These are phyloP conservation scores for Cephaloascus albidus DNA, from an alignment of 805 yeast species.

Conservation along the genomic window DNA sequence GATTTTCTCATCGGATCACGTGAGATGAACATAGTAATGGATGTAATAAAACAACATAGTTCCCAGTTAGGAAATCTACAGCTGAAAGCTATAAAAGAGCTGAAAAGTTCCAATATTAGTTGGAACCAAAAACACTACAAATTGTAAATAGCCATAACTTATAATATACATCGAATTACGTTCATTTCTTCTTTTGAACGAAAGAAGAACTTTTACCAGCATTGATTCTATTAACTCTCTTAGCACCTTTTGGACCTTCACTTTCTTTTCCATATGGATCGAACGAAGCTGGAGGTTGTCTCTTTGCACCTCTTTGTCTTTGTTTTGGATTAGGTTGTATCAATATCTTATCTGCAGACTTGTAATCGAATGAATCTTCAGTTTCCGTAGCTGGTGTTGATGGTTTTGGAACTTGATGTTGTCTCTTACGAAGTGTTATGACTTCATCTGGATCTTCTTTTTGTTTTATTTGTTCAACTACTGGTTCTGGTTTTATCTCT, in stretches of 20 bases:
- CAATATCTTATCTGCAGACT: slow-evolving; percentile 30
- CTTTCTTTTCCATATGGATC: slow-evolving; percentile 49
- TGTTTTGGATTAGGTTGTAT: slow-evolving; percentile 13
- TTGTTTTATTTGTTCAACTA: neutral
- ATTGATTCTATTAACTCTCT: slow-evolving; percentile 26
- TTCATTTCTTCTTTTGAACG: slow-evolving; percentile 3
- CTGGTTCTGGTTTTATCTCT: neutral
- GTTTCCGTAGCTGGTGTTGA: slow-evolving; percentile 1
- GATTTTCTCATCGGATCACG: too few species aligned
- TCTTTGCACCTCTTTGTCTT: slow-evolving; percentile 8
- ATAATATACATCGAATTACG: slow-evolving; percentile 3
- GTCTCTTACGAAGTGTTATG: slow-evolving; percentile 24
- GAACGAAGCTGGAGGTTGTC: slow-evolving; percentile 30
- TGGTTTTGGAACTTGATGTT: neutral
- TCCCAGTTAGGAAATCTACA: too few species aligned
- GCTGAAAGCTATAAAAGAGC: too few species aligned
- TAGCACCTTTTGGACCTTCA: slow-evolving; percentile 47
- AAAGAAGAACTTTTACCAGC: slow-evolving; percentile 29
- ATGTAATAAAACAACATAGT: too few species aligned
- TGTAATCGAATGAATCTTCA: slow-evolving; percentile 32
- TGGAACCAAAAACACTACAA: too few species aligned
- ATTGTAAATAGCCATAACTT: too few species aligned
- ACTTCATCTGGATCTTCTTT: slow-evolving; percentile 22
- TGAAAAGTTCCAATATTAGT: too few species aligned
- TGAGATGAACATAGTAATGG: too few species aligned